phyloP scores from a whole-genome alignment of 306 rosid species.

The Betula pendula region DNA sequence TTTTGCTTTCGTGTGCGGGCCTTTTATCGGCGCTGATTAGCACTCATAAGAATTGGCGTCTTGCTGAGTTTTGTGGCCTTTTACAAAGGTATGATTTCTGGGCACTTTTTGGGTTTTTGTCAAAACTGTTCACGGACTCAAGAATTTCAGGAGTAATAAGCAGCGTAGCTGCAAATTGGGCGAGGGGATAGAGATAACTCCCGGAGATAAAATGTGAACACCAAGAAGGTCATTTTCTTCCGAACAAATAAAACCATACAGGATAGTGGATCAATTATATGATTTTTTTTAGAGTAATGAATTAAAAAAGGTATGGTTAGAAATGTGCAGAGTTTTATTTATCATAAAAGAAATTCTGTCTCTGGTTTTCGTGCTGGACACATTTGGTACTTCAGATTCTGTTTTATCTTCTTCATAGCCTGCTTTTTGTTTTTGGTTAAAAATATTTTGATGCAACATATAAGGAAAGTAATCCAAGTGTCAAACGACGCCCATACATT shows the following conservation, averaged over 20 bases:
- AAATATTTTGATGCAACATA: no score
- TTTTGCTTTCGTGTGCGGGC: conserved; percentile 64
- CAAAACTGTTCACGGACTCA: background rate
- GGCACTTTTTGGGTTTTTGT: background rate
- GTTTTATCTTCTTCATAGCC: background rate
- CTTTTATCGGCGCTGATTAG: conserved; percentile 77
- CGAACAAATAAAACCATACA: background rate
- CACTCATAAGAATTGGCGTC: conserved; percentile 88
- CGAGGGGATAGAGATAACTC: background rate
- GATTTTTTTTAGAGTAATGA: no score
- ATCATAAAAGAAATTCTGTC: background rate
- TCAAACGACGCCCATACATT: no score
- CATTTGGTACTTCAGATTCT: background rate
- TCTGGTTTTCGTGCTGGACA: background rate
- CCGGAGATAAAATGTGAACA: background rate
- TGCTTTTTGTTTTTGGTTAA: no score
- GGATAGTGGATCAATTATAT: background rate
- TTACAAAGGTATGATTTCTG: conserved; percentile 18
- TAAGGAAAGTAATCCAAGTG: no score
- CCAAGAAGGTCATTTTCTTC: background rate
- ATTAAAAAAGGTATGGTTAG: background rate
- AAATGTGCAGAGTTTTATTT: background rate
- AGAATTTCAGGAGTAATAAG: background rate
- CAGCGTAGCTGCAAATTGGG: background rate
- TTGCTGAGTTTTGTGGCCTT: conserved; percentile 42